Conservation (phyloP, 495 filamentous ascomycete species). For the Aspergillus asperescens region DNA sequence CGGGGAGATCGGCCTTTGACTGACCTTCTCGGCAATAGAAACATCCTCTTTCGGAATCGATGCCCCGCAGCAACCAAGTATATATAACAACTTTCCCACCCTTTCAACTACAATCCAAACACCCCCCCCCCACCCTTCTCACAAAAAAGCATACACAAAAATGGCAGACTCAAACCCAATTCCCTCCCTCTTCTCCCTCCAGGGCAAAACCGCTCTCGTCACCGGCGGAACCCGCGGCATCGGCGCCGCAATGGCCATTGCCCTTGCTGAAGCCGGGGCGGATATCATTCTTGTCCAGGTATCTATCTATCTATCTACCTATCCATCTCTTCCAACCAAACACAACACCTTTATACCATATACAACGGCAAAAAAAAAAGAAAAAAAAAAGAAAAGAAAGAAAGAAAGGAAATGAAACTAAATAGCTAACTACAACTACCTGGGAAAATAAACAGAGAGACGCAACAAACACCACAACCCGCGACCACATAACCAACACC, state of each 20-base stretch:
- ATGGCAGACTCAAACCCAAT: slow-evolving; percentile 29
- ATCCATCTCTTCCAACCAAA: neutral
- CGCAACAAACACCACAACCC: slow-evolving; percentile 49
- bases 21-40: slow-evolving; percentile 10
- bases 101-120: neutral
- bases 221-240: slow-evolving; percentile 89
- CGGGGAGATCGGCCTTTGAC: slow-evolving; percentile 4
- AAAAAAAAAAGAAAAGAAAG: too few species aligned
- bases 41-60: slow-evolving; percentile 7
- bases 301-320: slow-evolving; percentile 50
- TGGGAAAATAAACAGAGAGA: slow-evolving; percentile 64
- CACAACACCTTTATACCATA: too few species aligned
- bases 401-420: too few species aligned
- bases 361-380: too few species aligned
- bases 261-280: slow-evolving; percentile 78
- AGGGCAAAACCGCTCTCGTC: slow-evolving; percentile 66
- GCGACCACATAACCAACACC: slow-evolving; percentile 57
- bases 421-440: neutral
- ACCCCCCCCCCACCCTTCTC: too few species aligned
- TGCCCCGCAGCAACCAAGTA: neutral
- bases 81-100: neutral
- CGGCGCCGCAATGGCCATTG: slow-evolving; percentile 76
- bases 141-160: slow-evolving; percentile 7
- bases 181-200: slow-evolving; percentile 41
- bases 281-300: slow-evolving; percentile 66